Evolutionary conservation across 1,284 basidiomycete genomes (phyloP).

Genomic region (Cutaneotrichosporon arboriforme): DNA sequence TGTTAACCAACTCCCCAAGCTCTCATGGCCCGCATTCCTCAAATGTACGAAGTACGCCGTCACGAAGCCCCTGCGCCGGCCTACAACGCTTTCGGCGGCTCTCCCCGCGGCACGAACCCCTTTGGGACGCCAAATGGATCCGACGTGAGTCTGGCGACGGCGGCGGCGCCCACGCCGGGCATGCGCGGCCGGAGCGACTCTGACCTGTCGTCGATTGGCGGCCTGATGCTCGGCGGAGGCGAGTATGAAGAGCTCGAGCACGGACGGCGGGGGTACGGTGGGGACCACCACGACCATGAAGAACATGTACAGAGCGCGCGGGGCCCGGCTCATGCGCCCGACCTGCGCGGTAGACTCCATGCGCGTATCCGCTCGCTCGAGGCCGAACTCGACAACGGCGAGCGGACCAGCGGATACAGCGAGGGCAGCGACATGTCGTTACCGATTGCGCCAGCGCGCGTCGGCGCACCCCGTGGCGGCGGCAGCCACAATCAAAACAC

Average conservation of each 20-base stretch:
- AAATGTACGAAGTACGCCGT: slow-evolving; percentile 7
- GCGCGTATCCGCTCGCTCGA: slow-evolving; percentile 7
- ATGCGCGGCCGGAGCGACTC: slow-evolving; percentile 3
- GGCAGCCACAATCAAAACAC: not conserved
- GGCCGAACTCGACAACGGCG: not conserved
- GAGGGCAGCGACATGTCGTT: not conserved
- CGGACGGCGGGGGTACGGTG: not conserved
- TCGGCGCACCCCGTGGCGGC: not conserved
- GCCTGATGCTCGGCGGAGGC: slow-evolving; percentile 9
- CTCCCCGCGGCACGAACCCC: not conserved
- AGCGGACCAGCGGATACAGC: not conserved
- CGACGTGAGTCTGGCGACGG: not conserved
- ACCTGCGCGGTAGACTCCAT: not conserved
- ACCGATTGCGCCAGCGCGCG: not conserved
- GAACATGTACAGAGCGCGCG: not conserved
- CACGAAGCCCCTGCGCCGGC: not conserved
- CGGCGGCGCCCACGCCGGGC: not conserved
- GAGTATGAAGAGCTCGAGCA: not conserved
- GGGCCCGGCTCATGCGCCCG: not conserved
- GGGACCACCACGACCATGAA: slow-evolving; percentile 1
- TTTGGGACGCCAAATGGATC: not conserved
- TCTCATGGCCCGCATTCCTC: slow-evolving; percentile 14
- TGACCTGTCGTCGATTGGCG: slow-evolving; percentile 17
- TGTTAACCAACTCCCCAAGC: not conserved
- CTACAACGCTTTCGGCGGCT: not conserved